phyloP scores from a whole-genome alignment of 2,329 filamentous ascomycete genomes.

The Fusarium ambrosium region DNA sequence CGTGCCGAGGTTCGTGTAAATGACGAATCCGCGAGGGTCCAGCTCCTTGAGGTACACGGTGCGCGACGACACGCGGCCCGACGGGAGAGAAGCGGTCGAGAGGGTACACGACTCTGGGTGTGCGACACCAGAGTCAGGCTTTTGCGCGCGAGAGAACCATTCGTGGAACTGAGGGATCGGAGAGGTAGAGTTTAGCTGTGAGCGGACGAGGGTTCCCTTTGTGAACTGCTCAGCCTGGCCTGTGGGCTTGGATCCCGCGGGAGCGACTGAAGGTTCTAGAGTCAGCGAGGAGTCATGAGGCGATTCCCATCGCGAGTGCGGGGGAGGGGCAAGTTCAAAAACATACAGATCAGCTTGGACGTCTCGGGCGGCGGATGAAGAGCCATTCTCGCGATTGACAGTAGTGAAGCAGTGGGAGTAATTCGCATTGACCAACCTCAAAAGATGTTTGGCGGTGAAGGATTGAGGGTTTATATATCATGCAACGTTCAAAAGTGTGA shows the following conservation, averaged over 20 bases:
- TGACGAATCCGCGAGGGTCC: slow-evolving; percentile 83
- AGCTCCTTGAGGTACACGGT: slow-evolving; percentile 97
- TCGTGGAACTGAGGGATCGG: slow-evolving; percentile 88
- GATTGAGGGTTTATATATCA: slow-evolving; percentile 16
- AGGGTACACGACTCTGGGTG: slow-evolving; percentile 92
- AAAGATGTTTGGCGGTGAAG: neutral
- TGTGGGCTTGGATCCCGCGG: slow-evolving; percentile 68
- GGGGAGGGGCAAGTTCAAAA: neutral
- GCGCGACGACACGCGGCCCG: slow-evolving; percentile 85
- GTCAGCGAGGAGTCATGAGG: slow-evolving; percentile 19
- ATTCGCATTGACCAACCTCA: slow-evolving; percentile 42
- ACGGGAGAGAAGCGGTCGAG: slow-evolving; percentile 86
- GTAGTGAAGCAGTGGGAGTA: slow-evolving; percentile 29
- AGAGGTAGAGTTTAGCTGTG: slow-evolving; percentile 70
- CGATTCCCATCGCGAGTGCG: slow-evolving; percentile 1
- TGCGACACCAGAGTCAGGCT: slow-evolving; percentile 63
- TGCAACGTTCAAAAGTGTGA: slow-evolving; percentile 23
- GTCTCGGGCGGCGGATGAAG: slow-evolving; percentile 57
- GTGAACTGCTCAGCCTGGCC: slow-evolving; percentile 83
- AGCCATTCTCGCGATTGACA: slow-evolving; percentile 57
- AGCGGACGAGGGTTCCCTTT: slow-evolving; percentile 69
- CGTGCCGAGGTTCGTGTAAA: slow-evolving; percentile 94
- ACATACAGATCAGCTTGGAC: slow-evolving; percentile 65
- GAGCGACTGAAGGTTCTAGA: slow-evolving; percentile 65
- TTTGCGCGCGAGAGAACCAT: slow-evolving; percentile 86